These are phyloP conservation scores for Trametes elegans DNA, from an alignment of 768 basidiomycete genomes.

Conservation along the genomic window DNA sequence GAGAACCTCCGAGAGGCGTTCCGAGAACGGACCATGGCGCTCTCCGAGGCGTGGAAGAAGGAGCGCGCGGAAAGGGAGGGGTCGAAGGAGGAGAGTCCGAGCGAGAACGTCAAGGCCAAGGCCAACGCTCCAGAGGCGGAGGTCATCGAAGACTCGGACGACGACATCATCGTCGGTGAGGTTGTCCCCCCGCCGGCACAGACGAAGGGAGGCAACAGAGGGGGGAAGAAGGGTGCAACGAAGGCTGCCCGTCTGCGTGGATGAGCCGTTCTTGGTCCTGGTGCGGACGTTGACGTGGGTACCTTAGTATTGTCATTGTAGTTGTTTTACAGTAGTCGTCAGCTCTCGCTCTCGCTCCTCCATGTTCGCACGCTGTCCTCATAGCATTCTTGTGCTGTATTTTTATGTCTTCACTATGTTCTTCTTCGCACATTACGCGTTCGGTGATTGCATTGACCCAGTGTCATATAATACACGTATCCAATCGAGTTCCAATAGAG, in stretches of 20 bases:
- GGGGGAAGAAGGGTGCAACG: slow-evolving; percentile 2
- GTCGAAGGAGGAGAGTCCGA: slow-evolving; percentile 7
- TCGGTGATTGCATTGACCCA: too few relatives aligned
- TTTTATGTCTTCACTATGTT: neutral
- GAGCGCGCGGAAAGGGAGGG: slow-evolving; percentile 50
- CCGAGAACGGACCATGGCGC: slow-evolving; percentile 36
- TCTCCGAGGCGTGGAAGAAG: slow-evolving; percentile 42
- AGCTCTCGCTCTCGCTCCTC: neutral
- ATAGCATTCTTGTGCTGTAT: slow-evolving; percentile 11
- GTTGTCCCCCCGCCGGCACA: slow-evolving; percentile 1
- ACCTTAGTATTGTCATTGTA: slow-evolving; percentile 8
- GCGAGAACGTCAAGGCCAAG: slow-evolving; percentile 27
- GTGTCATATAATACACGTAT: neutral
- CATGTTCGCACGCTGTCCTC: neutral
- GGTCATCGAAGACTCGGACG: slow-evolving; percentile 33
- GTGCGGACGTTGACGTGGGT: neutral
- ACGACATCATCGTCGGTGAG: slow-evolving; percentile 41
- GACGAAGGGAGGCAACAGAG: neutral
- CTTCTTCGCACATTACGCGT: too few relatives aligned
- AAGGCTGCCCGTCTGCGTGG: slow-evolving; percentile 2
- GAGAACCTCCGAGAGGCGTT: slow-evolving; percentile 47
- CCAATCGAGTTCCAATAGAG: too few relatives aligned
- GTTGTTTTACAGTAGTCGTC: neutral
- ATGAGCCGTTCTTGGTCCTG: neutral
- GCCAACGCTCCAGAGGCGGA: slow-evolving; percentile 27